A percentile compares a stretch with the other conserved stretches of the same genome.
Evolutionary conservation across 495 filamentous ascomycete species (phyloP).

Genomic region (Hypomontagnella submonticulosa): DNA sequence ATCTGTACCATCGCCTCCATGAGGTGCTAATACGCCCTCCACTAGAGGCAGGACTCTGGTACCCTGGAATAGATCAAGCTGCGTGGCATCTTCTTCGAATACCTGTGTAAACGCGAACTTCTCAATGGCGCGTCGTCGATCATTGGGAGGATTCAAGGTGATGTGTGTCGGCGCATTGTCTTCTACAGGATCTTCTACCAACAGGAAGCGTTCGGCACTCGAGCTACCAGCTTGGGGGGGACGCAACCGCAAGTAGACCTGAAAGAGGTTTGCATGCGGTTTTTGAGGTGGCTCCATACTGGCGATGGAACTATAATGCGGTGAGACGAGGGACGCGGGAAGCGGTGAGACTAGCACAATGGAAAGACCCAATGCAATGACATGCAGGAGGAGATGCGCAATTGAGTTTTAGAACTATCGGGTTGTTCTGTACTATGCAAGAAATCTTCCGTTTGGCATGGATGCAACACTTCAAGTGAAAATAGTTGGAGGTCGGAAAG

Average conservation of each 20-base stretch:
- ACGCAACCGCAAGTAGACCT: conserved; percentile 91
- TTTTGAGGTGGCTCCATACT: conserved; percentile 49
- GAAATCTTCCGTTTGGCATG: conserved; percentile 37
- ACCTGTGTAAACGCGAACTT: conserved; percentile 94
- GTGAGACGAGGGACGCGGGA: conserved; percentile 9
- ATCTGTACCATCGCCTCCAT: conserved; percentile 82
- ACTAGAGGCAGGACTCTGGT: conserved; percentile 79
- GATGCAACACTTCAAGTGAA: conserved; percentile 26
- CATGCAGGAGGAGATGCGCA: conserved; percentile 37
- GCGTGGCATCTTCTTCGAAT: conserved; percentile 84
- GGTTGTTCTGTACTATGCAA: conserved; percentile 32
- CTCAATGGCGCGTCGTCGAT: conserved; percentile 87
- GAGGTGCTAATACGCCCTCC: conserved; percentile 76
- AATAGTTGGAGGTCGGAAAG: conserved; percentile 29
- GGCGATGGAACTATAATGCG: conserved; percentile 4
- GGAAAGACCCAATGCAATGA: conserved; percentile 18
- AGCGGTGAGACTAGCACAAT: conserved; percentile 21
- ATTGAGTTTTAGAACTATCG: conserved; percentile 8
- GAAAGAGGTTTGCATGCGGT: conserved; percentile 71
- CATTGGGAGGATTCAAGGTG: conserved; percentile 84
- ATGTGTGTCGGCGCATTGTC: conserved; percentile 77
- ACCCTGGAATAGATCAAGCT: conserved; percentile 88
- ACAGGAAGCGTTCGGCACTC: conserved; percentile 75
- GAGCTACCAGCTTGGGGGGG: conserved; percentile 67
- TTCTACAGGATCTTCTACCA: conserved; percentile 71